phyloP scores from a whole-genome alignment of 345 rosid species.

The Fremontodendron californicum region DNA sequence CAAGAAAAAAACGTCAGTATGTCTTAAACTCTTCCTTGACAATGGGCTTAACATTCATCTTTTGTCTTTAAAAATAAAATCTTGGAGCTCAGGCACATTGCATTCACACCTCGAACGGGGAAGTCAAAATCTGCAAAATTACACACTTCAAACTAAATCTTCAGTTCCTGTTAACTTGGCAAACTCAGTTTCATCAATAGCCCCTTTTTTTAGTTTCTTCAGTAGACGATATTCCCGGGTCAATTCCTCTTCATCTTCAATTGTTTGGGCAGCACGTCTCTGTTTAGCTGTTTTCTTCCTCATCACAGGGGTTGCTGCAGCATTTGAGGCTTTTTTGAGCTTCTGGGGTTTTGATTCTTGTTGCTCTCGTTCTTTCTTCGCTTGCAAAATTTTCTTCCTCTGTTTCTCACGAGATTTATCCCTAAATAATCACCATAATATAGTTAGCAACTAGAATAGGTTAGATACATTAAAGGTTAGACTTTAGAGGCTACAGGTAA shows the following conservation, averaged over 20 bases:
- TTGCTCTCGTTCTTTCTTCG: slow-evolving; percentile 50
- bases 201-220: slow-evolving; percentile 63
- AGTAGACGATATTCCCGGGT: slow-evolving; percentile 57
- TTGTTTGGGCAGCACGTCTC: slow-evolving; percentile 68
- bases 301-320: slow-evolving; percentile 21
- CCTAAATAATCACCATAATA: slow-evolving; percentile 39
- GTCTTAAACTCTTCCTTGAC: not conserved
- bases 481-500: not conserved
- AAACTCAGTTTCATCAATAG: slow-evolving; percentile 63
- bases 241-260: slow-evolving; percentile 76
- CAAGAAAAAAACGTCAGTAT: not conserved
- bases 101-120: not conserved
- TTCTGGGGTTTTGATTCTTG: slow-evolving; percentile 41
- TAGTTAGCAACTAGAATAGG: slow-evolving; percentile 4
- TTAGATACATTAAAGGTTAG: not conserved
- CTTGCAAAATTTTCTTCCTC: slow-evolving; percentile 59
- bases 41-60: not conserved
- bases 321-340: slow-evolving; percentile 34
- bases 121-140: not conserved
- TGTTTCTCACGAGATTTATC: slow-evolving; percentile 87
- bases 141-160: slow-evolving; percentile 41
- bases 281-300: slow-evolving; percentile 81
- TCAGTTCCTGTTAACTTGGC: slow-evolving; percentile 68
- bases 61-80: not conserved
- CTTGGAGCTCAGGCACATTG: not conserved